Evolutionary conservation across 75 land plant genomes (phyloP).

Genomic region (Pinus albicaulis): DNA sequence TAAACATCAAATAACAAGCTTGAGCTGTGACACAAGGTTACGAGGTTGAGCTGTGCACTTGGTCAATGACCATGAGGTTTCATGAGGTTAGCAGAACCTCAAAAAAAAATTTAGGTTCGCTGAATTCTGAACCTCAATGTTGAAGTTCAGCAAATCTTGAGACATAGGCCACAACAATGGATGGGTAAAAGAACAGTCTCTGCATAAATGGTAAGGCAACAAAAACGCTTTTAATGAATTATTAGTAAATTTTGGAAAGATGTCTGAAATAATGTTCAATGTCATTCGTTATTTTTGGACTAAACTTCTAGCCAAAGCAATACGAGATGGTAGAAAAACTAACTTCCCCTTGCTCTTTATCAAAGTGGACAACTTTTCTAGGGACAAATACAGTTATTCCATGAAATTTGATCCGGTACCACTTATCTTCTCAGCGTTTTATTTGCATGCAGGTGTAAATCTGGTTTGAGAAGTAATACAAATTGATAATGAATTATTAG

Average conservation of each 20-base stretch:
- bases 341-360: background rate
- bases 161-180: background rate
- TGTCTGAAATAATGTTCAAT: background rate
- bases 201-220: background rate
- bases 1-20: no score
- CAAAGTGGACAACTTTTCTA: background rate
- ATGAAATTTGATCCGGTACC: background rate
- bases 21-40: no score
- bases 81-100: no score
- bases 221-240: background rate
- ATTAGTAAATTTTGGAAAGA: background rate
- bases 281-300: background rate
- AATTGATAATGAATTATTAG: background rate
- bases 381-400: background rate
- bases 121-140: no score
- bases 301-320: background rate
- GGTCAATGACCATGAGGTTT: no score
- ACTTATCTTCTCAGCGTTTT: background rate
- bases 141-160: no score
- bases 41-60: no score
- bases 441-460: background rate
- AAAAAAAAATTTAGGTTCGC: no score
- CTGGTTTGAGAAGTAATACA: background rate
- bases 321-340: background rate
- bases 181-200: background rate